These are phyloP conservation scores for Coelastrella sp. DNA, from an alignment of 139 green algal species.

Conservation along the genomic window DNA sequence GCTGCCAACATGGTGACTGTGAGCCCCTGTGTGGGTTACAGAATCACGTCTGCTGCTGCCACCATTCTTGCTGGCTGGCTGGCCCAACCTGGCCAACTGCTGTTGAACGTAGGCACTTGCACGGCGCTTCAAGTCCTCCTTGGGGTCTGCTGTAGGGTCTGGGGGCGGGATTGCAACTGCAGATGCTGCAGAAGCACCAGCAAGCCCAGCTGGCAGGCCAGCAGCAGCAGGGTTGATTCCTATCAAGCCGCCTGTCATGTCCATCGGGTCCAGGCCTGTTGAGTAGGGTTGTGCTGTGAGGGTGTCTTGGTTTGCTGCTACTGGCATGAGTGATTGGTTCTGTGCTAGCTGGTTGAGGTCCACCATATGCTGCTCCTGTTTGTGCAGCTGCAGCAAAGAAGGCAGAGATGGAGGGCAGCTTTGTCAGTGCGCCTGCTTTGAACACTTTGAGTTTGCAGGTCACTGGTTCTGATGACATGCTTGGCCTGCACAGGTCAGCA, in stretches of 20 bases:
- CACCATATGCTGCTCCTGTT: conserved; percentile 9
- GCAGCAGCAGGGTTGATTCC: neutral
- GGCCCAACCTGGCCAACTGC: conserved; percentile 34
- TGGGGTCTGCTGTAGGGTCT: conserved; percentile 10
- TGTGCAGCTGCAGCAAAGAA: conserved; percentile 16
- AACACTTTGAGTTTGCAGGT: too few relatives aligned
- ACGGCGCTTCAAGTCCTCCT: conserved; percentile 9
- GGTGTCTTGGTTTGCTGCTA: neutral
- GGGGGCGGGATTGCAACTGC: neutral
- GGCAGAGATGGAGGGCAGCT: neutral
- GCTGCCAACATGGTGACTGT: neutral
- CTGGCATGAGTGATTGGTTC: neutral
- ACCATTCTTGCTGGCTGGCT: neutral
- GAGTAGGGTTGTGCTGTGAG: neutral
- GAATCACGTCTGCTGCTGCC: neutral
- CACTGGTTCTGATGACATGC: neutral
- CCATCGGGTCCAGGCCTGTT: neutral
- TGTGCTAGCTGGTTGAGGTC: neutral
- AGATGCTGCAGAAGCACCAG: neutral
- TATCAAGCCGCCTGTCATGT: neutral
- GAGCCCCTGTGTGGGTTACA: neutral
- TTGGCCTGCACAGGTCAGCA: neutral
- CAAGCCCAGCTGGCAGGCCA: neutral
- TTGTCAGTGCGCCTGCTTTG: neutral
- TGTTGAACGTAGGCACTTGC: conserved; percentile 41